Evolutionary conservation across 2,329 filamentous ascomycete species (phyloP).

Genomic region (Fusarium tricinctum): DNA sequence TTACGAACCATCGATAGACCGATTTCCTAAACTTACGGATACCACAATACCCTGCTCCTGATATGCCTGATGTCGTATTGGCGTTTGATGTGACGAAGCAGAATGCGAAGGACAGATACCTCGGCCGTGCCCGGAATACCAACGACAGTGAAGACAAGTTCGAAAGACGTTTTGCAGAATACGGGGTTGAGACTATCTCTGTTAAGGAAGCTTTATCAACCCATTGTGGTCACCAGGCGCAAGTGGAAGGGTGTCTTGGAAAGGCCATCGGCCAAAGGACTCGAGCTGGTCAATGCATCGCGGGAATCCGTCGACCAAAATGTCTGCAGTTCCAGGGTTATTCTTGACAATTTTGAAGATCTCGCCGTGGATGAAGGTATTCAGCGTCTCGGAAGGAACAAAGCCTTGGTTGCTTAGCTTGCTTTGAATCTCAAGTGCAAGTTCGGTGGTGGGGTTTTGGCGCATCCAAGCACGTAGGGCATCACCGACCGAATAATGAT

Average conservation of each 20-base stretch:
- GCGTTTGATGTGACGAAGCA: too few species aligned
- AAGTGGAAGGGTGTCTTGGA: not conserved
- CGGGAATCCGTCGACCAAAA: conserved; percentile 2
- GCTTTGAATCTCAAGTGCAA: not conserved
- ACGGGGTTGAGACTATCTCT: too few species aligned
- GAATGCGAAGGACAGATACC: too few species aligned
- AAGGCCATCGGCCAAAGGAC: not conserved
- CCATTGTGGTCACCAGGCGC: rapidly evolving
- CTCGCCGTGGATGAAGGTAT: not conserved
- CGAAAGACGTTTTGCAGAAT: too few species aligned
- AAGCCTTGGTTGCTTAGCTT: conserved; percentile 1
- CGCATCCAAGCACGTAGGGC: not conserved
- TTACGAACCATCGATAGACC: too few species aligned
- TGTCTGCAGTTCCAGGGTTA: not conserved
- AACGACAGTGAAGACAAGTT: too few species aligned
- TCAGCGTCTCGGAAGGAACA: not conserved
- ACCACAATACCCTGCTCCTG: too few species aligned
- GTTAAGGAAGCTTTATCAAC: not conserved
- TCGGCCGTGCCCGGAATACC: too few species aligned
- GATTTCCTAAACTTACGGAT: too few species aligned
- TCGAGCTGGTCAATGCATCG: not conserved
- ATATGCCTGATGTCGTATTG: too few species aligned
- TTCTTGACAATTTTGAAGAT: not conserved
- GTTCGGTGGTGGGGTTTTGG: not conserved
- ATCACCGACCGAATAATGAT: not conserved